Base-by-base conservation (phyloP, 306 rosid genomes). In the Citrullus amarus region DNA sequence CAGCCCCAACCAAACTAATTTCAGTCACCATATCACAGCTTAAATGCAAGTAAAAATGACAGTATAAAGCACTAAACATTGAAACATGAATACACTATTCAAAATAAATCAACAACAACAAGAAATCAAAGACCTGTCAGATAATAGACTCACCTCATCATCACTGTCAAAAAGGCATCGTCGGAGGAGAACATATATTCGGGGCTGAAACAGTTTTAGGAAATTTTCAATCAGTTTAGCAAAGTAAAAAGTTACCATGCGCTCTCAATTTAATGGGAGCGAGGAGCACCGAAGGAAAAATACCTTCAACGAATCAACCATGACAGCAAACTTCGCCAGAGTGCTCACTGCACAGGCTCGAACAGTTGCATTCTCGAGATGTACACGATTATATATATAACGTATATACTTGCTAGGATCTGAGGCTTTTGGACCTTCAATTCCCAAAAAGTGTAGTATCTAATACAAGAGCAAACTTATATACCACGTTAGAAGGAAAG, bases 271-370 rank as follows among this genome's bases (percentile, higher is more conserved):
- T 20, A 51, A 17, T 50, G 60, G 16, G 32, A 39, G 54, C 46
- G 69, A 51, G 54, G 59, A 71, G 57, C 36, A 71, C 43, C 28
- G 2, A 50, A 50, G 77, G 15, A 72, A 59, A 77, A 38, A 59
- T 78, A 95, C 99, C 97, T 95, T 89, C 84, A 92, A 82, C 22
- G 87, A 86, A 83, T 95, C 99, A 85, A 92, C 97, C 79, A 92
- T 75, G 74, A 96, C 97, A 67, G 96, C 99, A 84, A 95, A 95
- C 91, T 90, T 92, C 38, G 99, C 99, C 81, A 95, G 81, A 61
- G 99, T 95, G 91, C 99, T 95, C 76, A 95, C 97, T 48, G 99
- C 99, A 82, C 97, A 83, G 77, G 99, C 97, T 80, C 98, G 86
- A 59, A 95, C 98, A 77, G 98, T 95, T 15, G 98, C 96, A 87